Evolutionary conservation across 2,329 filamentous ascomycete genomes (phyloP), one percentile per base, ranked within the genome.

Genomic region (Knoxdaviesia proteae): DNA sequence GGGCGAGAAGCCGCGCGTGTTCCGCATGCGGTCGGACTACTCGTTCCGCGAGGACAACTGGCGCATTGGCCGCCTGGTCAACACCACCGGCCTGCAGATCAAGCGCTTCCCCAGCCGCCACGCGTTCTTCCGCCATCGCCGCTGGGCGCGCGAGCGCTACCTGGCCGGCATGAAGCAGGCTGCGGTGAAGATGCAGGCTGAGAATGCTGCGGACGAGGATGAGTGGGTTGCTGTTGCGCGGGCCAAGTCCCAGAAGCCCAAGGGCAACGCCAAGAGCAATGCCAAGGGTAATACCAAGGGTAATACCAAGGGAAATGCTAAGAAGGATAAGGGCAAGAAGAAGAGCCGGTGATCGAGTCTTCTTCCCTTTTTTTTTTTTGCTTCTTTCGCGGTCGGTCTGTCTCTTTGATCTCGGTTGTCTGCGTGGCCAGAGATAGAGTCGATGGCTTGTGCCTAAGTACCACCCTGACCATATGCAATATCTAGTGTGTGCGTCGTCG

Each of bases 11-110:
- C 52, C 56, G 33, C 61, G 69, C 45, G 52, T 73, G 42, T 60
- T 73, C 50, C 61, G 60, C 47, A 59, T 74, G 44, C 61, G 62
- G 42, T 54, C 61, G 43, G 63, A 72, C 53, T 75, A 75, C 60
- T 65, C 65, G 50, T 76, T 75, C 56, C 62, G 65, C 42, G 71
- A 76, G 59, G 68, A 70, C 52, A 74, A 71, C 58, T 72, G 68
- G 63, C 61, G 65, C 31, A 69, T 76, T 40, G 71, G 71, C 8
- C 63, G 64, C 7, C 58, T 76, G 40, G 64, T 67, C 42, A 61
- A 59, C 49, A 68, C 67, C 47, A 69, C 67, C 52, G 62, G 64
- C 20, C 59, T 64, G 44, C 58, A 65, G 44, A 62, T 65, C 30
- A 68, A 64, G 47, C 61, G 65, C 44, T 65, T 67, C 52, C 58